Conservation (phyloP, 1,284 basidiomycete genomes). For the Malassezia globosa region DNA sequence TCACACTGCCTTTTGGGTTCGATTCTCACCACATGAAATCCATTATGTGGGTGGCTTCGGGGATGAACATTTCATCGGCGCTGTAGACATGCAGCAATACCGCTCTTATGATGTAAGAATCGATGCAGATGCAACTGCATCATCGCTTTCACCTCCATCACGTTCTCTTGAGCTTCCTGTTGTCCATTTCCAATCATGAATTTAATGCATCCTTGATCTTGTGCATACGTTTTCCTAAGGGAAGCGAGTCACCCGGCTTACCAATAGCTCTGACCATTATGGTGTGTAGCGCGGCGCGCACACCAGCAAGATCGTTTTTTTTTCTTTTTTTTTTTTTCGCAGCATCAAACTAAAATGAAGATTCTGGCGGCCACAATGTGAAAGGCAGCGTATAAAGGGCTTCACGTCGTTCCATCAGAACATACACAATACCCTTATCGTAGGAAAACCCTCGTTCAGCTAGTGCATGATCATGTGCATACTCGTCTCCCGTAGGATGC, state of each 20-base stretch:
- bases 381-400: background rate
- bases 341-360: too few relatives aligned
- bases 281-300: background rate
- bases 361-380: background rate
- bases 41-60: conserved; percentile 45
- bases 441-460: background rate
- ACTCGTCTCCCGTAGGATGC: background rate
- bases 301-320: background rate
- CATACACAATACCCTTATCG: background rate
- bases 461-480: background rate
- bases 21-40: conserved; percentile 26
- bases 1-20: conserved; percentile 36
- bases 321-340: too few relatives aligned
- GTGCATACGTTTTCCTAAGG: too few relatives aligned
- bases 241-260: background rate
- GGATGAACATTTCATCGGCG: conserved; percentile 44
- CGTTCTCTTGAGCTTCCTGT: too few relatives aligned
- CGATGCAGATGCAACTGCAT: too few relatives aligned
- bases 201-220: too few relatives aligned
- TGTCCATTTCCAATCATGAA: background rate
- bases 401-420: too few relatives aligned
- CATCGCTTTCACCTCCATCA: too few relatives aligned
- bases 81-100: conserved; percentile 25
- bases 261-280: background rate
- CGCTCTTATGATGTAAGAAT: background rate